A percentile compares a stretch with the other conserved stretches of the same genome.
Evolutionary conservation across 805 yeast genomes (phyloP).

Genomic region (Hanseniaspora thailandica): DNA sequence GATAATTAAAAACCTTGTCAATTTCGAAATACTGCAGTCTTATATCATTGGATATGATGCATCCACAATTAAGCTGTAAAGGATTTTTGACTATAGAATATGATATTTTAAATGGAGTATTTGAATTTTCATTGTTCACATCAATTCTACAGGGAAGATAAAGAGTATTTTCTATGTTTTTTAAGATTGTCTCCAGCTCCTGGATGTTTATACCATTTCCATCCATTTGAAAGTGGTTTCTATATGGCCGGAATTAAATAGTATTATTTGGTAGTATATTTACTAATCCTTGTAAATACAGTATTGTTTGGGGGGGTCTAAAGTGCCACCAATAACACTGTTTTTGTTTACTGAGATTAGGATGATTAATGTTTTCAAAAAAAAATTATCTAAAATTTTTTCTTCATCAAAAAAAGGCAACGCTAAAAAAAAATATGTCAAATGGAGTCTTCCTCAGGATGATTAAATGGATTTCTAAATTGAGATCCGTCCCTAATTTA

Average conservation of each 20-base stretch:
- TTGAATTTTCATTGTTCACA: conserved; percentile 14
- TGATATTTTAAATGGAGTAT: conserved; percentile 19
- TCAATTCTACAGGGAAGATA: conserved; percentile 23
- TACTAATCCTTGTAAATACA: too few relatives aligned
- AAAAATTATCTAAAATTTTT: background rate
- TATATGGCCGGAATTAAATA: too few relatives aligned
- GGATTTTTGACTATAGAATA: conserved; percentile 23
- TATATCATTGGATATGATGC: conserved; percentile 15
- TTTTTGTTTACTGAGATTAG: background rate
- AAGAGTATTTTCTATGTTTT: conserved; percentile 22
- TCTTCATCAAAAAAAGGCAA: background rate
- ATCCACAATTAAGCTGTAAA: conserved; percentile 25
- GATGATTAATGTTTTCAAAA: background rate
- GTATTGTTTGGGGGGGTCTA: too few relatives aligned
- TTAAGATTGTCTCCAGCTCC: conserved; percentile 16
- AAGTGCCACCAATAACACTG: too few relatives aligned
- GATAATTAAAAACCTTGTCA: background rate
- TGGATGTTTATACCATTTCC: background rate
- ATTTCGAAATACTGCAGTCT: conserved; percentile 1
- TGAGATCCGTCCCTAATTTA: too few relatives aligned
- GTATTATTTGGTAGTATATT: too few relatives aligned
- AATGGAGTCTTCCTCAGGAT: background rate
- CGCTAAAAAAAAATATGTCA: background rate
- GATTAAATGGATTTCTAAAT: too few relatives aligned
- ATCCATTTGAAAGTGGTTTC: background rate